Percentiles rank a stretch among this genome's conserved stretches.
phyloP scores from a whole-genome alignment of 2,329 filamentous ascomycete genomes.

The Aspergillus pseudotamarii region DNA sequence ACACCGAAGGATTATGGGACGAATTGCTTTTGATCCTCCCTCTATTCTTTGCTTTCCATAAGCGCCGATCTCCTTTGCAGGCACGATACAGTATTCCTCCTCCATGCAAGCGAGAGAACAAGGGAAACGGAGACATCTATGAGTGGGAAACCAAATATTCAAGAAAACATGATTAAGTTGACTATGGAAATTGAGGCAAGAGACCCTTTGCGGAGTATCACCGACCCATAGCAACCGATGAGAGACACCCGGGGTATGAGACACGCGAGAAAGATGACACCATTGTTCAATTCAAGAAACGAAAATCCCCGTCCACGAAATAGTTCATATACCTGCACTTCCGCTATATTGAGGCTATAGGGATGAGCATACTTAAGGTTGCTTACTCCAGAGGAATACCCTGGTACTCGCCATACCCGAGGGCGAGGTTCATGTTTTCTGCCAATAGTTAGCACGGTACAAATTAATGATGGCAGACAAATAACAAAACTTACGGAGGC shows the following conservation, averaged over 20 bases:
- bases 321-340: conserved; percentile 22
- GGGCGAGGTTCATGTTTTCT: conserved; percentile 94
- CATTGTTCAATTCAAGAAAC: conserved; percentile 10
- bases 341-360: conserved; percentile 22
- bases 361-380: conserved; percentile 12
- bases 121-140: conserved; percentile 18
- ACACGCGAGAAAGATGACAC: conserved; percentile 20
- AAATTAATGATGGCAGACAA: background rate
- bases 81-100: background rate
- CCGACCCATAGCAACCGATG: conserved; percentile 30
- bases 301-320: conserved; percentile 16
- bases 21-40: background rate
- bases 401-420: conserved; percentile 86
- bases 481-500: conserved; percentile 69
- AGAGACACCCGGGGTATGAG: conserved; percentile 35
- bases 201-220: conserved; percentile 24
- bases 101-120: conserved; percentile 8
- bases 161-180: conserved; percentile 18
- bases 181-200: conserved; percentile 27
- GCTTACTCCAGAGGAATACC: conserved; percentile 69
- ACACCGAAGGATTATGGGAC: background rate
- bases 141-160: conserved; percentile 7
- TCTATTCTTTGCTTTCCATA: conserved; percentile 8
- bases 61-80: conserved; percentile 3
- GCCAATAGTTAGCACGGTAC: conserved; percentile 2